A percentile compares a stretch with the other conserved stretches of the same genome.
phyloP scores from a whole-genome alignment of 2,329 filamentous ascomycete genomes.

The Ceratocystis lukuohia region DNA sequence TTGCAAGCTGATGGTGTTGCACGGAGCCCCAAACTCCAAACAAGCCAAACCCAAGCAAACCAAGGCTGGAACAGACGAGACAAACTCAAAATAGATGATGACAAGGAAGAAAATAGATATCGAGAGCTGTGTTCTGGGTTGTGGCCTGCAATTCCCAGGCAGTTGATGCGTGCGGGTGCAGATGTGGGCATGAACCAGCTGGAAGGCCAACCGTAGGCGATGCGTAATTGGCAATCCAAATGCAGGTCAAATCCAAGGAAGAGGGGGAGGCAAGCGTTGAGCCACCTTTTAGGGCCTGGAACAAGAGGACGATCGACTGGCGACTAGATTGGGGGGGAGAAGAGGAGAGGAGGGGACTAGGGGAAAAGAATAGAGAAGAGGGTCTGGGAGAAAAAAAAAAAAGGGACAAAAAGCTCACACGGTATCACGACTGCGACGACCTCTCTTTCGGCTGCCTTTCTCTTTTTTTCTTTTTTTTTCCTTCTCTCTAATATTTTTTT shows the following conservation, averaged over 20 bases:
- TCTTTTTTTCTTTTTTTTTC: not conserved
- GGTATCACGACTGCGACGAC: not conserved
- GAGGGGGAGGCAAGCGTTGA: not conserved
- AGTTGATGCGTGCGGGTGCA: not conserved
- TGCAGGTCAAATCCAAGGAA: constrained; percentile 1
- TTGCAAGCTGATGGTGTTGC: not conserved
- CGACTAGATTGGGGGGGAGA: not conserved
- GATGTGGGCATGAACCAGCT: not conserved
- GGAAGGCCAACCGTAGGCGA: not conserved
- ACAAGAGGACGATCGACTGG: constrained; percentile 2
- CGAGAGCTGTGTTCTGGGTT: not conserved
- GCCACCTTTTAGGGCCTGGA: not conserved
- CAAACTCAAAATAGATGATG: not conserved
- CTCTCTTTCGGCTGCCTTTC: not conserved
- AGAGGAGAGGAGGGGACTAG: not conserved
- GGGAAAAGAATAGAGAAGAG: not conserved
- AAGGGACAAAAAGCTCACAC: not conserved
- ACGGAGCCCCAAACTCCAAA: constrained; percentile 7
- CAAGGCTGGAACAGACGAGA: constrained; percentile 2
- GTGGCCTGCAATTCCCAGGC: not conserved
- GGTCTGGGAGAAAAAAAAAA: not conserved
- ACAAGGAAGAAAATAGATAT: too few species aligned
- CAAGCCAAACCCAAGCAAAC: constrained; percentile 4
- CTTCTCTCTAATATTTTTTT: too few species aligned
- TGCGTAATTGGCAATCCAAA: not conserved